These are phyloP conservation scores for Fusarium circinatum DNA, from an alignment of 2,329 filamentous ascomycete genomes.

Conservation along the genomic window DNA sequence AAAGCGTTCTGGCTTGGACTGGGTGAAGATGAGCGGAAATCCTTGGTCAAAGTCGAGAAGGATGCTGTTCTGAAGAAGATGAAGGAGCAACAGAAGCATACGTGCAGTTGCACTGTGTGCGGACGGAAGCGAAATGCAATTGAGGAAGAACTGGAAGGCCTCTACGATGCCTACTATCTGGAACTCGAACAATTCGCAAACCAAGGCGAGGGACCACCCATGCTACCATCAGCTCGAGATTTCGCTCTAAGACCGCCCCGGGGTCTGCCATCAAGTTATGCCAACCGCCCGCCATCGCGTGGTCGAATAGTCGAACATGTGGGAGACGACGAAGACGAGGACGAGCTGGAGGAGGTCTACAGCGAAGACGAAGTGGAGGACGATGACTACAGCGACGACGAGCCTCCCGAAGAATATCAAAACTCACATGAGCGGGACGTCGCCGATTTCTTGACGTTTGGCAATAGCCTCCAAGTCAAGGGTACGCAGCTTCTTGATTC, in stretches of 20 bases:
- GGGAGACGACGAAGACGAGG: constrained; percentile 66
- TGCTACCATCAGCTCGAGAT: constrained; percentile 63
- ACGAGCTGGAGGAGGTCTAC: constrained; percentile 61
- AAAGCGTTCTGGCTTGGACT: constrained; percentile 98
- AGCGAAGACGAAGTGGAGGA: constrained; percentile 66
- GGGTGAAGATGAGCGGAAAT: constrained; percentile 93
- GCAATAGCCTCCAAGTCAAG: constrained; percentile 96
- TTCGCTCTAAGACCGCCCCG: constrained; percentile 69
- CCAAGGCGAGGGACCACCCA: constrained; percentile 74
- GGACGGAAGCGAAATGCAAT: constrained; percentile 96
- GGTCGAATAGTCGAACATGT: constrained; percentile 78
- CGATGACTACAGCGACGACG: constrained; percentile 73
- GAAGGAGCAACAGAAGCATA: constrained; percentile 99
- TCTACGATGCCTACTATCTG: constrained; percentile 98
- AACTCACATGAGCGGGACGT: constrained; percentile 71
- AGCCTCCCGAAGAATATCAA: constrained; percentile 75
- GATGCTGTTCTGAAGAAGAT: constrained; percentile 98
- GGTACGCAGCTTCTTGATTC: constrained; percentile 64
- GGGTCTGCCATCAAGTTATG: constrained; percentile 67
- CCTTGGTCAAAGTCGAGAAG: constrained; percentile 97
- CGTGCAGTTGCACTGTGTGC: constrained; percentile 97
- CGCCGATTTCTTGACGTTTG: constrained; percentile 95
- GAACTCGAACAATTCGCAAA: constrained; percentile 98
- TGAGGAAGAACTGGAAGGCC: constrained; percentile 95
- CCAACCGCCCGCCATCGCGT: constrained; percentile 75